Conservation (phyloP, 495 filamentous ascomycete genomes). For the Penicillium cosmopolitanum region DNA sequence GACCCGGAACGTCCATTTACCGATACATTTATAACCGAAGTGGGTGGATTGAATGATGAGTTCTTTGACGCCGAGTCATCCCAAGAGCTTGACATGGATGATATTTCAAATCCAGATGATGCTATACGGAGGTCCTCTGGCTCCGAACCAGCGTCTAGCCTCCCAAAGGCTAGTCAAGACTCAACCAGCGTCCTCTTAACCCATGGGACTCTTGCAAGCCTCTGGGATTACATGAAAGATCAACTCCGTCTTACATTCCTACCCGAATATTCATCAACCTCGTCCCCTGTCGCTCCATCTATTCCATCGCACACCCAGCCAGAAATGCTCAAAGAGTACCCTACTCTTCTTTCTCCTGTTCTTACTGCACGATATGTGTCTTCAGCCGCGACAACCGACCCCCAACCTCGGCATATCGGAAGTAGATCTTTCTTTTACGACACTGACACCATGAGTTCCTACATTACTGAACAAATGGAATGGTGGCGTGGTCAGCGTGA, state of each 20-base stretch:
- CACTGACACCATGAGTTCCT: conserved; percentile 59
- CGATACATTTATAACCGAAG: conserved; percentile 78
- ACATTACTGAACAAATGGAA: conserved; percentile 68
- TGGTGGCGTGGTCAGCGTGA: conserved; percentile 87
- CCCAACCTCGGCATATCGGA: conserved; percentile 59
- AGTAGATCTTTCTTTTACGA: conserved; percentile 72
- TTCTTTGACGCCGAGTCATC: conserved; percentile 46
- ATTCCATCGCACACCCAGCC: conserved; percentile 57
- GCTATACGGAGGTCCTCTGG: conserved; percentile 15
- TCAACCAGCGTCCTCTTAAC: conserved; percentile 58
- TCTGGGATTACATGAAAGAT: conserved; percentile 71
- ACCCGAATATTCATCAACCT: conserved; percentile 20
- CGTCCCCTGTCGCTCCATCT: conserved; percentile 35
- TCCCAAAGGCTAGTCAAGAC: conserved; percentile 42
- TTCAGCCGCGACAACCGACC: conserved; percentile 33
- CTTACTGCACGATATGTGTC: conserved; percentile 51
- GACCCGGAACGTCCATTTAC: conserved; percentile 67
- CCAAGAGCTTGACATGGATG: conserved; percentile 34
- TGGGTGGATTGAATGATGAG: conserved; percentile 69
- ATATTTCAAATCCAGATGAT: conserved; percentile 36
- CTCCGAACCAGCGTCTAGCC: conserved; percentile 9
- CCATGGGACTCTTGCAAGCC: conserved; percentile 59
- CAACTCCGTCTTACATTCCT: conserved; percentile 69
- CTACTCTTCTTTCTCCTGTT: conserved; percentile 48
- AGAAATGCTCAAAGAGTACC: conserved; percentile 60